Percentiles rank a stretch among this genome's conserved stretches.
Evolutionary conservation across 192 early-diverging fungal genomes (phyloP).

Genomic region (Coemansia furcata): DNA sequence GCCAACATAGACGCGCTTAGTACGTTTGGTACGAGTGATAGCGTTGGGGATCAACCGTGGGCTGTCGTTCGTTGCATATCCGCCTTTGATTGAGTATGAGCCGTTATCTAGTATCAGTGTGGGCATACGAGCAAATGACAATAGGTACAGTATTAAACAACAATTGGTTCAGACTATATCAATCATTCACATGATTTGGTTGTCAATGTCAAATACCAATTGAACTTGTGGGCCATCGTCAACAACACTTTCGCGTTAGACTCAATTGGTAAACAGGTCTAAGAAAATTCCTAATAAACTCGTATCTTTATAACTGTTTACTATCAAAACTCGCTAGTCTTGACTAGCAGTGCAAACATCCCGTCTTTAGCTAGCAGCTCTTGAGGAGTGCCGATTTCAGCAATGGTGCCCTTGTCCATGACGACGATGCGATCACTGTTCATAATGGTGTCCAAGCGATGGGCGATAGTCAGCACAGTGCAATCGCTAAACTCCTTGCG

Average conservation of each 20-base stretch:
- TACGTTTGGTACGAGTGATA: conserved; percentile 51
- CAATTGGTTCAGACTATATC: background rate
- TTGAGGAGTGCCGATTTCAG: conserved; percentile 61
- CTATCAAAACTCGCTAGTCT: conserved; percentile 19
- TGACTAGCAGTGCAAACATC: conserved; percentile 21
- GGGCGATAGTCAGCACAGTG: conserved; percentile 64
- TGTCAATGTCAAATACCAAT: background rate
- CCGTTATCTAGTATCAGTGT: conserved; percentile 72
- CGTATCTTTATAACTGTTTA: background rate
- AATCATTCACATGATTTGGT: background rate
- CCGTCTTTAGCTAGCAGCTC: conserved; percentile 53
- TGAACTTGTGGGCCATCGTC: conserved; percentile 1
- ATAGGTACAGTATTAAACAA: background rate
- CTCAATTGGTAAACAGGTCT: background rate
- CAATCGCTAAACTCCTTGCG: conserved; percentile 51
- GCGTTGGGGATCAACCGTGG: conserved; percentile 27
- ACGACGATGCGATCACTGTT: conserved; percentile 72
- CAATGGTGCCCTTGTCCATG: conserved; percentile 64
- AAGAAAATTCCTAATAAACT: background rate
- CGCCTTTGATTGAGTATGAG: conserved; percentile 64
- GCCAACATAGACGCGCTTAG: conserved; percentile 65
- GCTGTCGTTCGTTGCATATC: conserved; percentile 26
- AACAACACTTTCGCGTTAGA: background rate
- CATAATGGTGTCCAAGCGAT: conserved; percentile 68
- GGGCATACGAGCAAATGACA: conserved; percentile 10